A percentile compares a stretch with the other conserved stretches of the same genome.
phyloP scores from a whole-genome alignment of 768 basidiomycete species.

The Neoboletus subvelutipes region DNA sequence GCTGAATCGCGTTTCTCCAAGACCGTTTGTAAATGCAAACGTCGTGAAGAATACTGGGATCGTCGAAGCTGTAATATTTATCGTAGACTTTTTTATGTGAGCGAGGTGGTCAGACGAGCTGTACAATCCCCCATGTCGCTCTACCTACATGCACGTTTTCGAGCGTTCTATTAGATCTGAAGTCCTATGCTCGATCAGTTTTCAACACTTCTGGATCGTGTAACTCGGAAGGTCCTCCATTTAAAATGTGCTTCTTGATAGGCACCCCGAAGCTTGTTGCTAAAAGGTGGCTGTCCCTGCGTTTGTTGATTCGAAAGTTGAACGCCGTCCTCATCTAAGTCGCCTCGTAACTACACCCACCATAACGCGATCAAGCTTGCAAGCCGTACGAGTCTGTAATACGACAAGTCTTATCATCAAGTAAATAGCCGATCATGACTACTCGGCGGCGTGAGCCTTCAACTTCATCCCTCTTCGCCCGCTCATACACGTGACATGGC shows the following conservation, averaged over 20 bases:
- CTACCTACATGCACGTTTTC: background rate
- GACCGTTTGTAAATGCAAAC: slow-evolving; percentile 25
- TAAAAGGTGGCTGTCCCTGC: background rate
- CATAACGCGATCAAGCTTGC: background rate
- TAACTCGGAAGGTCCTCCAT: slow-evolving; percentile 2
- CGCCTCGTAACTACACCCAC: background rate
- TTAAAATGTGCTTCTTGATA: slow-evolving; percentile 4
- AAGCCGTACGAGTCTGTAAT: background rate
- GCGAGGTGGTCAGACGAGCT: too few species aligned
- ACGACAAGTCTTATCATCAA: background rate
- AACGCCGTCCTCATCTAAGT: background rate
- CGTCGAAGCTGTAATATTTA: slow-evolving; percentile 17
- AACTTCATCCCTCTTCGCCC: background rate
- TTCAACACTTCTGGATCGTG: background rate
- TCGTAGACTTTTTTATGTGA: slow-evolving; percentile 13
- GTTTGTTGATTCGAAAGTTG: background rate
- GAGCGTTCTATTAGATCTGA: background rate
- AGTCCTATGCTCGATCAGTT: background rate
- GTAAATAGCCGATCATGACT: background rate
- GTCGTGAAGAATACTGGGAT: background rate
- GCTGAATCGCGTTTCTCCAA: background rate
- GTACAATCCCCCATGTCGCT: background rate
- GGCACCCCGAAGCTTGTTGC: background rate
- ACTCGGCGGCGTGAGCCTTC: background rate
- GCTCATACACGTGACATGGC: background rate